These are phyloP conservation scores for Trichocomaceae sp. DNA, from an alignment of 2,329 filamentous ascomycete genomes.

Conservation along the genomic window DNA sequence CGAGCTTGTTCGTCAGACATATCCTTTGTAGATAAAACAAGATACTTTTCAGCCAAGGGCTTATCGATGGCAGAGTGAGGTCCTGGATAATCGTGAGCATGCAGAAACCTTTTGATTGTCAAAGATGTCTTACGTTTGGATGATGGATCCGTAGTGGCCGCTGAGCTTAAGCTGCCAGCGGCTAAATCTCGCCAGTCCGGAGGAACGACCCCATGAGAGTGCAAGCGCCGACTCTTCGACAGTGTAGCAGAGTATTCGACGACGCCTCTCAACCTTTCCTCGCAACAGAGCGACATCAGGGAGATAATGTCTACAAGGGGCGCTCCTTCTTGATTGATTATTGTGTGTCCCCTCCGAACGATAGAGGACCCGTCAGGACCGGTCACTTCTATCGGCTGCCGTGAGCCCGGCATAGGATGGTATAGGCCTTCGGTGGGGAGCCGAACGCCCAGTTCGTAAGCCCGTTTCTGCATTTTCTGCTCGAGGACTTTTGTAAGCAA, in stretches of 20 bases:
- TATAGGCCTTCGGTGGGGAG: constrained; percentile 53
- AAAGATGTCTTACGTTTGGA: constrained; percentile 33
- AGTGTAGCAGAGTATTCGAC: constrained; percentile 70
- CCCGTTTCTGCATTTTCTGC: constrained; percentile 51
- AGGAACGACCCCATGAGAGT: constrained; percentile 72
- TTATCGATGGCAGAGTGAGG: constrained; percentile 36
- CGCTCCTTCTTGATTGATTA: constrained; percentile 62
- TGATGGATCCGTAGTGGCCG: constrained; percentile 22
- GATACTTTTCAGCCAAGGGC: constrained; percentile 47
- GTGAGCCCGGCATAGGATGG: constrained; percentile 38
- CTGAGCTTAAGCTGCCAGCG: constrained; percentile 29
- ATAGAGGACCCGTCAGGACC: constrained; percentile 59
- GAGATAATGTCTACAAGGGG: constrained; percentile 75
- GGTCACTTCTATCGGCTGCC: constrained; percentile 43
- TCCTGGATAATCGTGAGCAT: constrained; percentile 22
- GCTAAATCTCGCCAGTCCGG: constrained; percentile 70
- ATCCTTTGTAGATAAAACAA: constrained; percentile 59
- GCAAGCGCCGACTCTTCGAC: constrained; percentile 64
- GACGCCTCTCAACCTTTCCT: constrained; percentile 68
- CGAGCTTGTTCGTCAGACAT: constrained; percentile 67
- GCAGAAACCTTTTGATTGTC: constrained; percentile 13
- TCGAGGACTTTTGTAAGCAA: constrained; percentile 56
- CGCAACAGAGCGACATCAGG: constrained; percentile 73
- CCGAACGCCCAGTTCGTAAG: constrained; percentile 52
- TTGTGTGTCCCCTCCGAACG: constrained; percentile 59